Evolutionary conservation across 495 filamentous ascomycete genomes (phyloP).

Genomic region (Recurvomyces mirabilis): DNA sequence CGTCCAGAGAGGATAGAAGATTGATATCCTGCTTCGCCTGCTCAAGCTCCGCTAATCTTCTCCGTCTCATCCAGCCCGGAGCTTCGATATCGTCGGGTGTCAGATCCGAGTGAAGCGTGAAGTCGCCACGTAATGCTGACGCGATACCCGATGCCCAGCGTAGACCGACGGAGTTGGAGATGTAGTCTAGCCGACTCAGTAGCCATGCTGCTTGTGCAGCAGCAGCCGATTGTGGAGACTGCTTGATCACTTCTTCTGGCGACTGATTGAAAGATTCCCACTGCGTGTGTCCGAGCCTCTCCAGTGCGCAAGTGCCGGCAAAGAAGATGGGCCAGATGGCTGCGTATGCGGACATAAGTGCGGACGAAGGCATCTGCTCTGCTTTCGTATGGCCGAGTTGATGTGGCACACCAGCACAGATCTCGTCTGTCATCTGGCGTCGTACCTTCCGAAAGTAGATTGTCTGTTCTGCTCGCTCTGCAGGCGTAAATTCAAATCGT

Average conservation of each 20-base stretch:
- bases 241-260: no score
- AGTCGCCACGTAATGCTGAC: constrained; percentile 13
- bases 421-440: constrained; percentile 17
- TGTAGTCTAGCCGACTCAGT: constrained; percentile 11
- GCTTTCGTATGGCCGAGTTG: constrained; percentile 9
- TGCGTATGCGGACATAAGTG: constrained; percentile 12
- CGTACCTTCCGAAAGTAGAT: constrained; percentile 12
- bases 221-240: constrained; percentile 3
- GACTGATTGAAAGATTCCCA: neutral
- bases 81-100: neutral
- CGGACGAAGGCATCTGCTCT: neutral
- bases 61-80: no score
- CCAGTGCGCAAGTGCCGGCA: constrained; percentile 17
- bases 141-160: constrained; percentile 18
- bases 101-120: constrained; percentile 7
- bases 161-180: constrained; percentile 9
- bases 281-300: constrained; percentile 4
- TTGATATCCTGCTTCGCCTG: no score
- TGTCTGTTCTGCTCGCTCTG: constrained; percentile 12
- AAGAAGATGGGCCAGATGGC: constrained; percentile 21
- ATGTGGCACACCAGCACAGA: constrained; percentile 13
- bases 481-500: neutral
- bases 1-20: no score
- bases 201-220: constrained; percentile 16
- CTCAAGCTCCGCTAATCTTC: no score